Evolutionary conservation across 2,329 filamentous ascomycete genomes (phyloP).

Genomic region (Stemphylium vesicarium): DNA sequence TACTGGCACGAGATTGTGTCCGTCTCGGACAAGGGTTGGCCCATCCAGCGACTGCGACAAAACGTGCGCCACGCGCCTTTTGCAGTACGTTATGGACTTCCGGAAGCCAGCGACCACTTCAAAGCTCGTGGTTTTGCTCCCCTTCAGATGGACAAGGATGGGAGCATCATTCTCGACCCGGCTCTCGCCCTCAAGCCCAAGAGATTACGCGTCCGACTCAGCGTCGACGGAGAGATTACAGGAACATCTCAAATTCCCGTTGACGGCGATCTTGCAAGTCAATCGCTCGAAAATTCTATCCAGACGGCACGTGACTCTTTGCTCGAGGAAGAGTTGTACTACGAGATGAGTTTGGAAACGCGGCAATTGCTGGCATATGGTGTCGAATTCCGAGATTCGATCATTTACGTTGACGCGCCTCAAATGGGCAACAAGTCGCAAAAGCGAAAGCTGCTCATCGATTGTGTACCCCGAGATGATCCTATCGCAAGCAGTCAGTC

Average conservation of each 20-base stretch:
- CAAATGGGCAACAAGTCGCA: slow-evolving; percentile 27
- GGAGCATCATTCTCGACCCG: slow-evolving; percentile 75
- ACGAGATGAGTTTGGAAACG: slow-evolving; percentile 85
- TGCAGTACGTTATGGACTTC: slow-evolving; percentile 87
- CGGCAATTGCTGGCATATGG: slow-evolving; percentile 73
- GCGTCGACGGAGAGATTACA: slow-evolving; percentile 62
- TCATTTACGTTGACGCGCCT: slow-evolving; percentile 45
- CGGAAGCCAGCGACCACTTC: slow-evolving; percentile 69
- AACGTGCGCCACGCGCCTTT: slow-evolving; percentile 72
- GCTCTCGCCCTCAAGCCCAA: slow-evolving; percentile 62
- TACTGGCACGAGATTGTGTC: slow-evolving; percentile 90
- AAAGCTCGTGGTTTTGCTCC: slow-evolving; percentile 79
- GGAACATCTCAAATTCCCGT: slow-evolving; percentile 58
- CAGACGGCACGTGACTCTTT: slow-evolving; percentile 78
- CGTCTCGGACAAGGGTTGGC: slow-evolving; percentile 85
- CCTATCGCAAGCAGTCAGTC: slow-evolving; percentile 29
- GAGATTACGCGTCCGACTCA: slow-evolving; percentile 71
- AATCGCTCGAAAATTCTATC: slow-evolving; percentile 70
- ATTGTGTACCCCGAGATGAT: slow-evolving; percentile 69
- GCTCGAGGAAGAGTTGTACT: slow-evolving; percentile 85
- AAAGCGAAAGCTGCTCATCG: slow-evolving; percentile 69
- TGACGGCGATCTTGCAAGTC: slow-evolving; percentile 50
- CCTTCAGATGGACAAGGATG: slow-evolving; percentile 75
- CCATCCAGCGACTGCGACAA: slow-evolving; percentile 58
- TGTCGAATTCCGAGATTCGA: slow-evolving; percentile 65